Base-by-base conservation (phyloP, 306 rosid genomes). In the Casuarina equisetifolia region DNA sequence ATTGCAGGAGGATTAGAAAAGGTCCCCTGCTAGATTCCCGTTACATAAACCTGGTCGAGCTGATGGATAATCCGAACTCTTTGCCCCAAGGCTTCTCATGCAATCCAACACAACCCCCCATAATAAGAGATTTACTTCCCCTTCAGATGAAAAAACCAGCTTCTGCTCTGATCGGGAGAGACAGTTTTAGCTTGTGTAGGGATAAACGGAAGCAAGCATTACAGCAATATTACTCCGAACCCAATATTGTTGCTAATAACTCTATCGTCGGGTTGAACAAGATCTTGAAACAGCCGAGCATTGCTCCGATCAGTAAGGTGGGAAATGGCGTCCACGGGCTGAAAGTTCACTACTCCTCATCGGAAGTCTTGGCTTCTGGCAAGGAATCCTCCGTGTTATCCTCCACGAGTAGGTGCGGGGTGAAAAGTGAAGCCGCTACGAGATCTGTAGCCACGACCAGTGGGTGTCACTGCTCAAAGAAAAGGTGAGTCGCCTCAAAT, bases 391-490 rank as follows among this genome's bases (percentile, higher is more conserved):
- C 69, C 48, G 44, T 73, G 74, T 52, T 79, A 54, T 73, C 74
- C 64, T 66, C 57, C 73, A 66, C 40, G n/a, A 40, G 62, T 20
- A 70, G 9, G 43, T 57, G 71, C 48, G 76, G 72, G 44, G 53
- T 40, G 20, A 73, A 73, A 45, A 72, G 55, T 13, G 32, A 25
- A 25, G 32, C 32, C 1, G 0, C 32, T 25, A 25, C 32, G 32
- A 25, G 32, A 25, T 25, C 32, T 0, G 32, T 25, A 25, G 77
- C 72, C 73, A 72, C 83, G 36, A 68, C 79, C 2, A 61, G 83
- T 54, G 78, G 78, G 67, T 80, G 79, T 45, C 79, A 74, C 70
- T 79, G 82, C 59, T 79, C 78, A 44, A 79, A 79, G 73, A 9
- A 57, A 54, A 79, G 82, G 82, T 72, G 19, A 42, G 32, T 8